Percentiles rank a stretch among this genome's conserved stretches.
Evolutionary conservation across 2,329 filamentous ascomycete species (phyloP).

Genomic region (Aspergillus sp.): DNA sequence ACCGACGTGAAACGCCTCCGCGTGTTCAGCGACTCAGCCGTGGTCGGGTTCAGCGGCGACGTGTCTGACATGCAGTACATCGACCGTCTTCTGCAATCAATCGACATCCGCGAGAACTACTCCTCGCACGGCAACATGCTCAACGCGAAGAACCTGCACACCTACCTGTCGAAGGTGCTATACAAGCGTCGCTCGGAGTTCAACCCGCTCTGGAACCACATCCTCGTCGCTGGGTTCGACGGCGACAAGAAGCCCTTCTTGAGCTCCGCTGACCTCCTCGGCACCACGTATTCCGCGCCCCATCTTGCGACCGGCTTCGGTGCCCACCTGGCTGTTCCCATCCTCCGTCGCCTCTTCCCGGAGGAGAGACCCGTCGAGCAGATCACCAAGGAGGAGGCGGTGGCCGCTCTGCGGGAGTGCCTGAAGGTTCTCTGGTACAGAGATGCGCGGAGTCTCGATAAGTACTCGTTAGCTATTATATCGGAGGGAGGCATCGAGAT

Average conservation of each 20-base stretch:
- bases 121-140: conserved; percentile 57
- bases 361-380: conserved; percentile 75
- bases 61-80: conserved; percentile 99
- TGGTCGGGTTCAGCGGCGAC: conserved; percentile 94
- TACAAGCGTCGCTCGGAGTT: conserved; percentile 94
- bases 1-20: conserved; percentile 94
- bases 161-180: conserved; percentile 92
- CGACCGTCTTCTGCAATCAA: conserved; percentile 80
- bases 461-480: conserved; percentile 86
- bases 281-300: conserved; percentile 85
- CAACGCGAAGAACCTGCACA: conserved; percentile 92
- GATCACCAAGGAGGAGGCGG: conserved; percentile 73
- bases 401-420: conserved; percentile 81
- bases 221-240: conserved; percentile 87
- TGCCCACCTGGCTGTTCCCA: conserved; percentile 86
- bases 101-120: conserved; percentile 89
- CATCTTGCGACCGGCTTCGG: conserved; percentile 93
- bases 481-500: conserved; percentile 86
- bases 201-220: conserved; percentile 95
- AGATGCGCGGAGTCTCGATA: conserved; percentile 87
- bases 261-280: conserved; percentile 85
- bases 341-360: conserved; percentile 79
- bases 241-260: conserved; percentile 80
- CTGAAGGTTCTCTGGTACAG: conserved; percentile 99
- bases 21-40: conserved; percentile 76